Conservation (phyloP, 495 filamentous ascomycete genomes). For the Lepraria neglecta region DNA sequence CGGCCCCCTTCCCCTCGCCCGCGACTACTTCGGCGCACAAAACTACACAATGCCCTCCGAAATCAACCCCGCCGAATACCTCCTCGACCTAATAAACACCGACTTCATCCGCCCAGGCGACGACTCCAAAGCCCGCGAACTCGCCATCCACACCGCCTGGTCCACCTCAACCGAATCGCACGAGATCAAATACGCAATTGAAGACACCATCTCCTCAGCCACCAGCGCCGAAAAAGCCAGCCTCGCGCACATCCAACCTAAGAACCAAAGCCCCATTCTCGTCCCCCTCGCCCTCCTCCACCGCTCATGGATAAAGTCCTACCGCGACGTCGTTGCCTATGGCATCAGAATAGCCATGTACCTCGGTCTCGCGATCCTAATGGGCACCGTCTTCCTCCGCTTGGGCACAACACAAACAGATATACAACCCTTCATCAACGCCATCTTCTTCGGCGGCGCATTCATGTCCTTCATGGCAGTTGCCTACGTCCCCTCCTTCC, state of each 20-base stretch:
- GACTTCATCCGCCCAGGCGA: constrained; percentile 54
- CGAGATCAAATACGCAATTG: not conserved
- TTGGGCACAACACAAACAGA: constrained; percentile 55
- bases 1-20: constrained; percentile 49
- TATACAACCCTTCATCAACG: constrained; percentile 74
- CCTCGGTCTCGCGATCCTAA: constrained; percentile 73
- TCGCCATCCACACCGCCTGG: not conserved
- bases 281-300: constrained; percentile 54
- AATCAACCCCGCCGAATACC: constrained; percentile 71
- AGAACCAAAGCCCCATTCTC: constrained; percentile 3
- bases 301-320: constrained; percentile 69
- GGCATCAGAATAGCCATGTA: constrained; percentile 81
- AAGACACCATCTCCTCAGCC: not conserved
- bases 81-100: constrained; percentile 67
- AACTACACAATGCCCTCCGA: constrained; percentile 56
- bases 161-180: not conserved
- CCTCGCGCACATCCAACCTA: not conserved
- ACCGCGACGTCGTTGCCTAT: constrained; percentile 75
- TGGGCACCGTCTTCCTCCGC: constrained; percentile 79
- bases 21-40: constrained; percentile 51
- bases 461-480: constrained; percentile 93
- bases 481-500: constrained; percentile 73
- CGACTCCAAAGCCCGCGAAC: constrained; percentile 29
- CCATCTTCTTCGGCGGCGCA: constrained; percentile 74
- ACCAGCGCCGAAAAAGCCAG: constrained; percentile 5